Base-by-base conservation (phyloP, 1,284 basidiomycete species). In the Phylloporus sp. region DNA sequence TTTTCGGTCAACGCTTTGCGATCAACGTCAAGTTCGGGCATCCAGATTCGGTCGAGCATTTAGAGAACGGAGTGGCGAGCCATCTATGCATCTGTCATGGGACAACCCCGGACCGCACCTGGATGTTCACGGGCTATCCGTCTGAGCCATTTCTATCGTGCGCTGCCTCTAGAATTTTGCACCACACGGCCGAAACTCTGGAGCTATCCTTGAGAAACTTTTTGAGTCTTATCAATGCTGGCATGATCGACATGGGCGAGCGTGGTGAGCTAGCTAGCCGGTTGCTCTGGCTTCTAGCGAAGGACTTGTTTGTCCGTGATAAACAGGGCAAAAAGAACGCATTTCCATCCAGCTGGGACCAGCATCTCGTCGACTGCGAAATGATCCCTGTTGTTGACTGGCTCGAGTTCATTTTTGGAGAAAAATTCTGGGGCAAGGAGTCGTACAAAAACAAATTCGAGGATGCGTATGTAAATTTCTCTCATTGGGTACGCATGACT, bases 121-220 rank as follows among this genome's bases (percentile, higher is more conserved):
- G 66, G 68, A 29, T n/a, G 3, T 73, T 52, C 20, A 68, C 70
- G 1, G 59, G 6, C 5, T 72, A 71, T 59, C 68, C 64, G 6
- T 66, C 72, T 1, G 71, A 72, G 20, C 68, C 68, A 2, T 17
- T 72, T 10, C 27, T 71, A 20, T 72, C 71, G 0, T 72, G 56
- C 45, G 56, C 55, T 2, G 73, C 73, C 0, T 68, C 71, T 12
- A 15, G 1, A 0, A 39, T 15, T 7, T 23, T 72, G 8, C 66
- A 73, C 20, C 0, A 1, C 1, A 27, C 6, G 3, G 57, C 55
- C 2, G 5, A 6, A 8, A 43, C 20, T 0, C 29, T 70, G 8
- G 27, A 5, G 1, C 0, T 0, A 0, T 37, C 66, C 0, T 8
- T 72, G 52, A 1, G 1, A 0, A 60, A 27, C 0, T 19, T 71